These are phyloP conservation scores for Lavandula angustifolia DNA, from an alignment of 257 asterid species.

Conservation along the genomic window DNA sequence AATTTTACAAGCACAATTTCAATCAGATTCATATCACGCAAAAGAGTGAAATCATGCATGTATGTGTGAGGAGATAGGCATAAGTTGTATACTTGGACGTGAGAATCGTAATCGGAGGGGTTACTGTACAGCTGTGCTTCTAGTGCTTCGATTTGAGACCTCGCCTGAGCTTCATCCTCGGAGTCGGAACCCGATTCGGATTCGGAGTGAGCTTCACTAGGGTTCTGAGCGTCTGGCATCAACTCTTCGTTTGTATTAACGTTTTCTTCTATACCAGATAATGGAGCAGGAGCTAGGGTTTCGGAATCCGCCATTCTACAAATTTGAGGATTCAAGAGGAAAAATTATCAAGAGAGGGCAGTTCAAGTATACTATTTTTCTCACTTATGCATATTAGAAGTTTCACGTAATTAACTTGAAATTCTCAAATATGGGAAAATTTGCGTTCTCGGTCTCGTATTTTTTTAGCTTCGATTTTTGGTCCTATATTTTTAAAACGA, in stretches of 20 bases:
- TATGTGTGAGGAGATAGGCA: conserved; percentile 9
- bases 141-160: conserved; percentile 64
- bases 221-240: conserved; percentile 57
- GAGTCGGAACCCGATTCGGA: conserved; percentile 61
- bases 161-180: conserved; percentile 67
- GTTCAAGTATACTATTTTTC: no score
- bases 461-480: no score
- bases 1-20: background rate
- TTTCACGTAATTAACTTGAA: no score
- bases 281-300: conserved; percentile 41
- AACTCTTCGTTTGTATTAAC: conserved; percentile 33
- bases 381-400: no score
- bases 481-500: no score
- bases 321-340: conserved; percentile 15
- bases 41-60: background rate
- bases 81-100: conserved; percentile 59
- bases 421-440: no score
- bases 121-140: conserved; percentile 54
- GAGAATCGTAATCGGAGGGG: conserved; percentile 71
- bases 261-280: conserved; percentile 35
- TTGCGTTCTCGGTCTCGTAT: no score
- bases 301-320: conserved; percentile 63
- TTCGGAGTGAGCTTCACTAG: conserved; percentile 38
- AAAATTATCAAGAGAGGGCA: background rate
- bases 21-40: background rate